Conservation (phyloP, 2,329 filamentous ascomycete genomes). For the Fusarium anthophilum region DNA sequence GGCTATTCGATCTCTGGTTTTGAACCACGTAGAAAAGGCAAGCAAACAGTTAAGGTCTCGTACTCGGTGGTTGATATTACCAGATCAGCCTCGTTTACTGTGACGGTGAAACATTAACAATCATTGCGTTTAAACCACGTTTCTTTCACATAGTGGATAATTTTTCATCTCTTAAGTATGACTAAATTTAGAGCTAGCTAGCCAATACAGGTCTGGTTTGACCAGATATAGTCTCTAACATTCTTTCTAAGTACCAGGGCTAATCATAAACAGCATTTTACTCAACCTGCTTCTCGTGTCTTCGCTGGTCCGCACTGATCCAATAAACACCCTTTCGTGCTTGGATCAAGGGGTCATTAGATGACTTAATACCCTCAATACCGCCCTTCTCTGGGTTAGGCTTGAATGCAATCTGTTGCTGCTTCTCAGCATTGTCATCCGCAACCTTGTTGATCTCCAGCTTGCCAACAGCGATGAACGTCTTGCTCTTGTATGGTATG, state of each 20-base stretch:
- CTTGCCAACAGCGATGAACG: background rate
- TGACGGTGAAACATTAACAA: background rate
- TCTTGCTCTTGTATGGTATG: background rate
- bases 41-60: background rate
- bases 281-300: slow-evolving; percentile 5
- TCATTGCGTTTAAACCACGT: no score
- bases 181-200: no score
- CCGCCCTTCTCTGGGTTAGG: slow-evolving; percentile 14
- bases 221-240: no score
- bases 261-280: background rate
- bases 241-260: no score
- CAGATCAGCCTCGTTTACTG: background rate
- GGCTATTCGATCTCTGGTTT: background rate
- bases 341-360: slow-evolving; percentile 4
- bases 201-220: no score
- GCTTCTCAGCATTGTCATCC: background rate
- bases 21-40: background rate
- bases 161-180: no score
- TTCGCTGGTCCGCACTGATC: slow-evolving; percentile 12
- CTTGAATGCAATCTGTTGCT: slow-evolving; percentile 10
- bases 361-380: slow-evolving; percentile 7
- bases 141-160: no score
- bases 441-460: slow-evolving; percentile 24
- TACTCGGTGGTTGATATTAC: background rate
- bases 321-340: slow-evolving; percentile 15